phyloP scores from a whole-genome alignment of 2,329 filamentous ascomycete genomes.

The Colletotrichum sojae region DNA sequence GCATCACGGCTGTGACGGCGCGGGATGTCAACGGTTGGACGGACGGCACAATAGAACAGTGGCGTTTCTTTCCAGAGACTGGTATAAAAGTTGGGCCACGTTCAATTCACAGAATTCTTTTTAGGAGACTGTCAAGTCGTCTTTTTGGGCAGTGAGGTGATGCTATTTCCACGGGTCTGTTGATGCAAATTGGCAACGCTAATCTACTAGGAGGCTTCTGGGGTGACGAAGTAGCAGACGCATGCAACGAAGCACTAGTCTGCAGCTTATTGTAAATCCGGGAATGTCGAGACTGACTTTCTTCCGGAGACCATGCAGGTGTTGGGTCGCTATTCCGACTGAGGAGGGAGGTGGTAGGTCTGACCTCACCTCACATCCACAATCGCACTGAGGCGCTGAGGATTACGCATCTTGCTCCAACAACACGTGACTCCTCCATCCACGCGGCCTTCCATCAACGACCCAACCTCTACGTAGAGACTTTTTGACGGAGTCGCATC shows the following conservation, averaged over 20 bases:
- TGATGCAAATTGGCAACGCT: no score
- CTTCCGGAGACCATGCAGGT: not conserved
- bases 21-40: slow-evolving; percentile 33
- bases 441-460: slow-evolving; percentile 18
- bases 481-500: not conserved
- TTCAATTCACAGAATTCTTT: slow-evolving; percentile 12
- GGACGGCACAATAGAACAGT: slow-evolving; percentile 39
- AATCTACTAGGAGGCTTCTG: no score
- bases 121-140: no score
- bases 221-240: no score
- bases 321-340: not conserved
- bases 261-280: no score
- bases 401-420: slow-evolving; percentile 21
- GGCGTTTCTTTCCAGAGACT: slow-evolving; percentile 35
- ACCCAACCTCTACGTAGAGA: not conserved
- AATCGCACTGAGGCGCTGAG: not conserved
- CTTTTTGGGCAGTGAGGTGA: no score
- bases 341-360: slow-evolving; percentile 10
- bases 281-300: not conserved
- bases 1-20: slow-evolving; percentile 27
- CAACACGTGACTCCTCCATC: slow-evolving; percentile 19
- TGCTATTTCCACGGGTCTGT: no score
- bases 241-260: no score
- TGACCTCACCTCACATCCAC: slow-evolving; percentile 6
- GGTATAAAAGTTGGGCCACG: slow-evolving; percentile 23